Evolutionary conservation across 768 basidiomycete species (phyloP), one percentile per base, ranked within the genome.

Genomic region (Russula foetens): DNA sequence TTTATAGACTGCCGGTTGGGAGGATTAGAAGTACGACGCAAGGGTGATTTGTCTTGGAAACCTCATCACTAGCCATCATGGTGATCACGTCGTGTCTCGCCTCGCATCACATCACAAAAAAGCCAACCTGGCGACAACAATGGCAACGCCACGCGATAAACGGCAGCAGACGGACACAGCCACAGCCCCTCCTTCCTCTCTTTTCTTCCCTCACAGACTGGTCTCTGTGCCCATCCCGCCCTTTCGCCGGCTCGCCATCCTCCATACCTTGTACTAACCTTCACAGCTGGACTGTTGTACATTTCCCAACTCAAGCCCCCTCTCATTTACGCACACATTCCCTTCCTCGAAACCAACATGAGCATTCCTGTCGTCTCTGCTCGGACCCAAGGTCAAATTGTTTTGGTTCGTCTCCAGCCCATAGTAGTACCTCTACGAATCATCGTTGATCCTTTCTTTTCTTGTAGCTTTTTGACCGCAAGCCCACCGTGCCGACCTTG

Each of bases 1-100:
- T 85, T 56, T 96, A 94, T 72, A 78, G 84, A 46, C 72, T 89
- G 35, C 88, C 88, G 1, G 68, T 88, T 46, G 62, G 64, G 19
- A 59, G 35, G 47, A 47, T 48, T 7, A 58, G 54, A 21, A 81
- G 69, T 19, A 69, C 66, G 39, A 70, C 74, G 64, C 69, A 64
- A 39, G 14, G 21, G 7, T 15, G 38, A 28, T 47, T 7, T n/a
- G n/a, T n/a, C n/a, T n/a, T n/a, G n/a, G n/a, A n/a, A n/a, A n/a
- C n/a, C n/a, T n/a, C n/a, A n/a, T n/a, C n/a, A n/a, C n/a, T n/a
- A n/a, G n/a, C n/a, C n/a, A n/a, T n/a, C n/a, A n/a, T n/a, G n/a
- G n/a, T n/a, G n/a, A n/a, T n/a, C n/a, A n/a, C n/a, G n/a, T n/a
- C n/a, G n/a, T n/a, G n/a, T n/a, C n/a, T n/a, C n/a, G n/a, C n/a